Conservation (phyloP, 2,329 filamentous ascomycete genomes). For the Graphilbum sp. region DNA sequence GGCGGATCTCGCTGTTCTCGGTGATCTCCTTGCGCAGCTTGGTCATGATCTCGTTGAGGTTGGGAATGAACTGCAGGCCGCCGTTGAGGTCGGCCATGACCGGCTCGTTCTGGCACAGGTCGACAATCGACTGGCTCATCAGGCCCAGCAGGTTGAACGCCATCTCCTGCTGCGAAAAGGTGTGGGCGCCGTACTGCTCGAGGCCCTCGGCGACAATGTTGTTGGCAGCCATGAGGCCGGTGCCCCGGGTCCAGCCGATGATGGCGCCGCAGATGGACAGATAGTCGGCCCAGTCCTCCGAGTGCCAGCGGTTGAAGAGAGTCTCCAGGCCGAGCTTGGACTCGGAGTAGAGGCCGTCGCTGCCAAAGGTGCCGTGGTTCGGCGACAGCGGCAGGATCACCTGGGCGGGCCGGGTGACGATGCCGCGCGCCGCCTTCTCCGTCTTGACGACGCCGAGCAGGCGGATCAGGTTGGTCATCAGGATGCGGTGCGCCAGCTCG, state of each 20-base stretch:
- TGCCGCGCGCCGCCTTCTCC: conserved; percentile 74
- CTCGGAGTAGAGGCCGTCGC: conserved; percentile 87
- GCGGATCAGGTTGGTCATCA: conserved; percentile 92
- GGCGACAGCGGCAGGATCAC: conserved; percentile 91
- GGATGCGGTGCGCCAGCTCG: conserved; percentile 94
- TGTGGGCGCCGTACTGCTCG: conserved; percentile 90
- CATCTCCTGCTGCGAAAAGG: conserved; percentile 99
- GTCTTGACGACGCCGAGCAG: conserved; percentile 81
- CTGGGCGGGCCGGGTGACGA: conserved; percentile 90
- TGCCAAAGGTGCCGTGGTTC: conserved; percentile 97
- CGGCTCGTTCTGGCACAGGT: conserved; percentile 88
- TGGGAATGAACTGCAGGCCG: conserved; percentile 91
- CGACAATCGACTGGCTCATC: conserved; percentile 86
- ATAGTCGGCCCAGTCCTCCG: conserved; percentile 93
- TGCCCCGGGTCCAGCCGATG: conserved; percentile 98
- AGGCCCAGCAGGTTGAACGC: conserved; percentile 94
- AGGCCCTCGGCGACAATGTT: conserved; percentile 91
- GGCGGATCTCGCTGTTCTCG: conserved; percentile 85
- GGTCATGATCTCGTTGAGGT: conserved; percentile 88
- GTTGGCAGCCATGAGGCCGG: conserved; percentile 49
- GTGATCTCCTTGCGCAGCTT: conserved; percentile 86
- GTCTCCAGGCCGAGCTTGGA: conserved; percentile 96
- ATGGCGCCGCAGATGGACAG: conserved; percentile 96
- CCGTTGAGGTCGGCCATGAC: conserved; percentile 97
- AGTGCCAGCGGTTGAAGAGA: conserved; percentile 96